A percentile compares a stretch with the other conserved stretches of the same genome.
Evolutionary conservation across 306 rosid species (phyloP).

Genomic region (Lotus japonicus): DNA sequence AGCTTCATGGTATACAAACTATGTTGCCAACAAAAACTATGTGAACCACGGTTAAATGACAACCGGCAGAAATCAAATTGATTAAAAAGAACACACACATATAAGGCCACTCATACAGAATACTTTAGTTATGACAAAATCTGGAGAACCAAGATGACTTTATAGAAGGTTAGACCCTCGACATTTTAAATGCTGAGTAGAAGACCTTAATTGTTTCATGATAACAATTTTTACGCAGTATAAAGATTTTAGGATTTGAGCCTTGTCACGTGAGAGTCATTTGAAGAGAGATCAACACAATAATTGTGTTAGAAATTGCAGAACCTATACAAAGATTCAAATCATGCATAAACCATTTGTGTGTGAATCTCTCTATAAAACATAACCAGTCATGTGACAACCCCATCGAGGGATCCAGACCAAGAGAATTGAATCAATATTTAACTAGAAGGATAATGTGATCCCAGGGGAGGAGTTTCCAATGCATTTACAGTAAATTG

Average conservation of each 20-base stretch:
- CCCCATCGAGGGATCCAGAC: constrained; percentile 10
- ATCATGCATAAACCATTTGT: background rate
- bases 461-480: background rate
- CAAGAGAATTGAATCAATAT: constrained; percentile 6
- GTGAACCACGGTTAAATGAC: background rate
- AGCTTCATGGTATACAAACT: background rate
- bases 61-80: background rate
- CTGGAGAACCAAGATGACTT: background rate
- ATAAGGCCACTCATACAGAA: background rate
- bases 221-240: background rate
- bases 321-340: background rate
- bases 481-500: background rate
- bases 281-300: background rate
- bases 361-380: background rate
- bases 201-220: background rate
- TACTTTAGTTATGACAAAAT: background rate
- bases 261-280: background rate
- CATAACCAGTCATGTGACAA: background rate
- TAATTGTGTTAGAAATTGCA: no score
- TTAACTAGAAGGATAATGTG: background rate
- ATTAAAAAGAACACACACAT: background rate
- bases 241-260: background rate
- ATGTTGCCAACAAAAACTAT: background rate
- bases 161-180: background rate
- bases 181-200: background rate